Evolutionary conservation across 202 grass and related monocot genomes (phyloP).

Genomic region (Hordeum pubiflorum): DNA sequence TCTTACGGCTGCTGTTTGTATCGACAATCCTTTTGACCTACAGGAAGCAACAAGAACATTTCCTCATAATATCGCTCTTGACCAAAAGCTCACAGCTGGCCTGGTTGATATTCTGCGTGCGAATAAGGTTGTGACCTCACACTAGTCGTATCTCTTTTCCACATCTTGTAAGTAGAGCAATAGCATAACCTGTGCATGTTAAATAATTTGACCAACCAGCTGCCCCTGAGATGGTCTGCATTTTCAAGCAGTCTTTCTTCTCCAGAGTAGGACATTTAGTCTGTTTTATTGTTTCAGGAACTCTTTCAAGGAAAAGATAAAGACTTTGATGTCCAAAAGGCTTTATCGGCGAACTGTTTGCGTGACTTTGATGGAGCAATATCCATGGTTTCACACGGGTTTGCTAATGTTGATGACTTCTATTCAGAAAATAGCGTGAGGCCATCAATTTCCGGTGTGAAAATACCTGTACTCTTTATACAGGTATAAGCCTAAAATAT

Average conservation of each 20-base stretch:
- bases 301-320: slow-evolving; percentile 86
- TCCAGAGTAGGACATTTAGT: slow-evolving; percentile 17
- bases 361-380: slow-evolving; percentile 82
- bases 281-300: slow-evolving; percentile 59
- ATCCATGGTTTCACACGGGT: slow-evolving; percentile 86
- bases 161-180: background rate
- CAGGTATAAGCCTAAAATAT: slow-evolving; percentile 49
- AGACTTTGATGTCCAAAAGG: slow-evolving; percentile 76
- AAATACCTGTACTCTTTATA: slow-evolving; percentile 85
- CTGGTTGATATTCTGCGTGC: slow-evolving; percentile 74
- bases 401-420: slow-evolving; percentile 60
- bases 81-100: slow-evolving; percentile 68
- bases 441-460: slow-evolving; percentile 37
- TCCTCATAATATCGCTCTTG: slow-evolving; percentile 58
- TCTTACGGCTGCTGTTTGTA: slow-evolving; percentile 80
- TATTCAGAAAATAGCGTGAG: slow-evolving; percentile 68
- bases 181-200: background rate
- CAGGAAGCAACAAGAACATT: slow-evolving; percentile 70
- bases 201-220: background rate
- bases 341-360: slow-evolving; percentile 55
- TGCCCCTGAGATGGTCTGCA: background rate
- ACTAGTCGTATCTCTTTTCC: background rate
- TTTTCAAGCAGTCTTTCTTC: background rate
- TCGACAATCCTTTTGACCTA: slow-evolving; percentile 86
- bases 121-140: slow-evolving; percentile 64